These are phyloP conservation scores for Heracleum sosnowskyi DNA, from an alignment of 129 eudicot genomes.

Conservation along the genomic window DNA sequence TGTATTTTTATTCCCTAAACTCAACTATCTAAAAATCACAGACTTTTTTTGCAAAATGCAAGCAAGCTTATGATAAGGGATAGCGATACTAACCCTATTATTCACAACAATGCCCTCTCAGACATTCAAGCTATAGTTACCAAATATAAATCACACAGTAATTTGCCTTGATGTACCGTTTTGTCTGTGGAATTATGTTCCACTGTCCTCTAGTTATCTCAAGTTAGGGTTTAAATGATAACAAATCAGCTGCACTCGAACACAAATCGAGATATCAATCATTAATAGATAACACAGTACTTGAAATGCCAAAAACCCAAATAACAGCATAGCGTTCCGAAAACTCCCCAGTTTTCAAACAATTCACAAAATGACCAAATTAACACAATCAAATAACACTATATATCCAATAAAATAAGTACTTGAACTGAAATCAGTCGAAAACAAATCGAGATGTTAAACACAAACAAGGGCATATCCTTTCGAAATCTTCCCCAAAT, in stretches of 20 bases:
- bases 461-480: too few species aligned
- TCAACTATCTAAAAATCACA: neutral
- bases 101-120: neutral
- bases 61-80: neutral
- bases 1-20: neutral
- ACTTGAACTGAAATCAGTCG: too few species aligned
- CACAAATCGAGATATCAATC: too few species aligned
- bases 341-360: too few species aligned
- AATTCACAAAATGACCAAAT: too few species aligned
- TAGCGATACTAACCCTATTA: neutral
- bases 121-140: neutral
- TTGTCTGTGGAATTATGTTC: neutral
- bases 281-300: neutral
- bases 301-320: too few species aligned
- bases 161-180: neutral
- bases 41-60: neutral
- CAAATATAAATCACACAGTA: neutral
- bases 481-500: too few species aligned
- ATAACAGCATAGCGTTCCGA: too few species aligned
- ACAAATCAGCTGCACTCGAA: neutral
- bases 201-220: neutral
- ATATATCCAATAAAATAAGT: too few species aligned
- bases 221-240: neutral
- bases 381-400: too few species aligned
- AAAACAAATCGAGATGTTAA: too few species aligned